Evolutionary conservation across 2,329 filamentous ascomycete species (phyloP).

Genomic region (Penicillium sp.): DNA sequence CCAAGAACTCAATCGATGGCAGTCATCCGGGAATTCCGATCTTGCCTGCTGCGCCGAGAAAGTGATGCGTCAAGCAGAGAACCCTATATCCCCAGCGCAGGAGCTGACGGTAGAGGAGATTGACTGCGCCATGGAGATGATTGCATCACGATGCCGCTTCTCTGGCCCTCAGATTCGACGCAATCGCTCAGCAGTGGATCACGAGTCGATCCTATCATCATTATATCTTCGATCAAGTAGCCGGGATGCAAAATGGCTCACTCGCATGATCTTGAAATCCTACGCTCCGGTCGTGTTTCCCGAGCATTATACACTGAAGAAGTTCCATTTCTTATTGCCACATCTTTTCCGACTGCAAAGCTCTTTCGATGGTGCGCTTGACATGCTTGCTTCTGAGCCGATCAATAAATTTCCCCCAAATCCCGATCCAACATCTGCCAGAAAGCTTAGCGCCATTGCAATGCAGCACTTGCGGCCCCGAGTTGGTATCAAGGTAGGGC

Average conservation of each 20-base stretch:
- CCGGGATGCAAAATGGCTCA: conserved; percentile 82
- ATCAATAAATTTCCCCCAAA: conserved; percentile 39
- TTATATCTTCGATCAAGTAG: conserved; percentile 64
- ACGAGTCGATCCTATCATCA: conserved; percentile 52
- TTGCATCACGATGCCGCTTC: conserved; percentile 70
- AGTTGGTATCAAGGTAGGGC: conserved; percentile 64
- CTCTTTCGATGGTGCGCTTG: conserved; percentile 63
- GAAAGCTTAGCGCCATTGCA: conserved; percentile 34
- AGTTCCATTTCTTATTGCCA: conserved; percentile 70
- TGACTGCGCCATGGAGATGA: conserved; percentile 62
- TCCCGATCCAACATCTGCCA: conserved; percentile 34
- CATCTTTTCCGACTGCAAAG: conserved; percentile 70
- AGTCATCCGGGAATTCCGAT: conserved; percentile 61
- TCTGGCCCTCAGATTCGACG: conserved; percentile 65
- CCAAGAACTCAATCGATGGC: conserved; percentile 65
- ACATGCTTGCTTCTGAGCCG: conserved; percentile 49
- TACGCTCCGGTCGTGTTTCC: conserved; percentile 69
- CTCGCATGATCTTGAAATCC: conserved; percentile 75
- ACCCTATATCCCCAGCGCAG: conserved; percentile 36
- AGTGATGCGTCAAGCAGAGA: conserved; percentile 62
- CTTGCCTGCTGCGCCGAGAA: conserved; percentile 70
- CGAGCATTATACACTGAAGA: conserved; percentile 54
- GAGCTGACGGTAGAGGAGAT: conserved; percentile 71
- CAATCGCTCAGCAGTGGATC: conserved; percentile 37
- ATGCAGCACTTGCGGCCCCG: conserved; percentile 53